phyloP scores from a whole-genome alignment of 2,329 filamentous ascomycete species.

The Gnomoniopsis sp. region DNA sequence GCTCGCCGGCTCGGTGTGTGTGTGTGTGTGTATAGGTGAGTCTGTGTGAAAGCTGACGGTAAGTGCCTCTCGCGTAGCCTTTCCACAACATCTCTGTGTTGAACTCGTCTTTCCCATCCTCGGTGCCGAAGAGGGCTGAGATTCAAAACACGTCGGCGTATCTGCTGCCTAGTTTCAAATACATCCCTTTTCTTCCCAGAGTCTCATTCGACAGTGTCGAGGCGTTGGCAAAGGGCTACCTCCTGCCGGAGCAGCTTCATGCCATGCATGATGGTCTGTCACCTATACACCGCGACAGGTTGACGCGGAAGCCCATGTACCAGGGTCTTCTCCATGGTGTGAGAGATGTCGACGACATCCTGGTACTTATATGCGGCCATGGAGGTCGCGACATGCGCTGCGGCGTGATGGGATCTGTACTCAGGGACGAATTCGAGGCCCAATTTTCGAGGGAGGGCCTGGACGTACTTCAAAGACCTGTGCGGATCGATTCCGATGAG shows the following conservation, averaged over 20 bases:
- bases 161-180: conserved; percentile 80
- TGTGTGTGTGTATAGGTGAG: not conserved
- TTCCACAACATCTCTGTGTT: conserved; percentile 78
- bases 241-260: conserved; percentile 63
- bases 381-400: conserved; percentile 78
- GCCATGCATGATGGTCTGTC: conserved; percentile 57
- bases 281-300: conserved; percentile 52
- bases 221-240: conserved; percentile 60
- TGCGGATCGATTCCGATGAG: conserved; percentile 34
- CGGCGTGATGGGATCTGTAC: conserved; percentile 71
- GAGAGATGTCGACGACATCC: conserved; percentile 59
- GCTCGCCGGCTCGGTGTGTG: not conserved
- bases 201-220: conserved; percentile 53
- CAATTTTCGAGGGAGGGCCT: conserved; percentile 51
- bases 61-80: conserved; percentile 53
- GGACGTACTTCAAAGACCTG: conserved; percentile 43
- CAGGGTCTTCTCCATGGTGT: conserved; percentile 53
- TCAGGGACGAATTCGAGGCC: conserved; percentile 66
- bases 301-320: conserved; percentile 49
- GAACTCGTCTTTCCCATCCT: conserved; percentile 70
- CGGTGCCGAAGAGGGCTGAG: conserved; percentile 40
- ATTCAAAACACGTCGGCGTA: conserved; percentile 63
- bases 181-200: conserved; percentile 68
- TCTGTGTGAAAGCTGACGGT: conserved; percentile 28
- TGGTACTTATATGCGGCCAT: conserved; percentile 89